A percentile compares a stretch with the other conserved stretches of the same genome.
Evolutionary conservation across 108 stramenopile genomes (phyloP).

Genomic region (Cylindrotheca fusiformis): DNA sequence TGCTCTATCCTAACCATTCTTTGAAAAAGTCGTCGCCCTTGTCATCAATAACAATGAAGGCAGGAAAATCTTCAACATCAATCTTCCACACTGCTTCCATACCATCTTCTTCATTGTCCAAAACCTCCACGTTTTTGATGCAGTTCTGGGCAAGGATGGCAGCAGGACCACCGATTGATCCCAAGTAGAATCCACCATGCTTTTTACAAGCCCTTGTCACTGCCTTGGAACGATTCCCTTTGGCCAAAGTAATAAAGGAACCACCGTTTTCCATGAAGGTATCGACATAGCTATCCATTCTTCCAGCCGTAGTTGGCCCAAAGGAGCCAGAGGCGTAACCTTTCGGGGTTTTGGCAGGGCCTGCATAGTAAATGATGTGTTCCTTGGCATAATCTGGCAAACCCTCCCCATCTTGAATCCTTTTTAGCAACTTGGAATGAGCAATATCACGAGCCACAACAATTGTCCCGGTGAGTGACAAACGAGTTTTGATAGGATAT

Average conservation of each 20-base stretch:
- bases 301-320: constrained; percentile 96
- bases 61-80: constrained; percentile 94
- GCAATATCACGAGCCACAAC: constrained; percentile 97
- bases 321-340: constrained; percentile 94
- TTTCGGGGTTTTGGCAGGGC: constrained; percentile 95
- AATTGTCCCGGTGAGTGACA: constrained; percentile 87
- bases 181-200: constrained; percentile 95
- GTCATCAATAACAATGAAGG: constrained; percentile 96
- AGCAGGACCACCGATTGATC: constrained; percentile 95
- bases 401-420: constrained; percentile 89
- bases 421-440: constrained; percentile 93
- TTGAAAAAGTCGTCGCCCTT: constrained; percentile 96
- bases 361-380: constrained; percentile 96
- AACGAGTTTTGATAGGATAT: constrained; percentile 85
- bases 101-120: constrained; percentile 96
- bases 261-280: constrained; percentile 93
- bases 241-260: constrained; percentile 90
- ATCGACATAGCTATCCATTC: constrained; percentile 96
- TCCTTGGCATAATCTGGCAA: constrained; percentile 95
- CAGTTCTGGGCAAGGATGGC: constrained; percentile 95
- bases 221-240: constrained; percentile 90
- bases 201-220: constrained; percentile 96
- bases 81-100: constrained; percentile 99
- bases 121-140: constrained; percentile 93
- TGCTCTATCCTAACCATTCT: constrained; percentile 83